Evolutionary conservation across 2,329 filamentous ascomycete genomes (phyloP).

Genomic region (Onygenales sp.): DNA sequence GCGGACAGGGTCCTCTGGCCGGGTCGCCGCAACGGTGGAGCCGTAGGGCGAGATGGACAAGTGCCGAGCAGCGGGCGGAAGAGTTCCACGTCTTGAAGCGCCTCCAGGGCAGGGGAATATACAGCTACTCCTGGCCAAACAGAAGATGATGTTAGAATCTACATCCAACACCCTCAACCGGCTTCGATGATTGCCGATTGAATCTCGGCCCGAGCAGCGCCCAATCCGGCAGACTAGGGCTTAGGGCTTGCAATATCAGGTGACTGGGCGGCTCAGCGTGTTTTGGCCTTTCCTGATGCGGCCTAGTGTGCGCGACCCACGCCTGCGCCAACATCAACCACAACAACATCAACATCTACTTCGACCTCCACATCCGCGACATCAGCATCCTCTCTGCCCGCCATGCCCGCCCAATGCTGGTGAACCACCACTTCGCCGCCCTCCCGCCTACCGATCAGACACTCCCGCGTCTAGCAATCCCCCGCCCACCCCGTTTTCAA

Average conservation of each 20-base stretch:
- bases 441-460: not conserved
- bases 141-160: too few relatives aligned
- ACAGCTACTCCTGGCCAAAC: not conserved
- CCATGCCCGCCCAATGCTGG: too few relatives aligned
- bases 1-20: not conserved
- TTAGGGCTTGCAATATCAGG: not conserved
- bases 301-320: too few relatives aligned
- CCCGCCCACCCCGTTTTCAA: not conserved
- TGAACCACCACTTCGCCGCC: too few relatives aligned
- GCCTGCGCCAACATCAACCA: too few relatives aligned
- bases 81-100: not conserved
- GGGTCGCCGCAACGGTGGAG: not conserved
- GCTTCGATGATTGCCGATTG: not conserved
- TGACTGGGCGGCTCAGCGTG: not conserved
- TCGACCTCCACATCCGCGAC: not conserved
- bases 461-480: not conserved
- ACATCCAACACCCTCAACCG: not conserved
- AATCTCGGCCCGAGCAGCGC: not conserved
- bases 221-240: not conserved
- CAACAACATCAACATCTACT: not conserved
- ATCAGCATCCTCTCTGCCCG: too few relatives aligned
- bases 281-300: not conserved
- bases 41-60: not conserved
- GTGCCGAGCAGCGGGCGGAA: not conserved
- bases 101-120: not conserved